Conservation (phyloP, 805 yeast genomes). For the Ogataea populi-albae region DNA sequence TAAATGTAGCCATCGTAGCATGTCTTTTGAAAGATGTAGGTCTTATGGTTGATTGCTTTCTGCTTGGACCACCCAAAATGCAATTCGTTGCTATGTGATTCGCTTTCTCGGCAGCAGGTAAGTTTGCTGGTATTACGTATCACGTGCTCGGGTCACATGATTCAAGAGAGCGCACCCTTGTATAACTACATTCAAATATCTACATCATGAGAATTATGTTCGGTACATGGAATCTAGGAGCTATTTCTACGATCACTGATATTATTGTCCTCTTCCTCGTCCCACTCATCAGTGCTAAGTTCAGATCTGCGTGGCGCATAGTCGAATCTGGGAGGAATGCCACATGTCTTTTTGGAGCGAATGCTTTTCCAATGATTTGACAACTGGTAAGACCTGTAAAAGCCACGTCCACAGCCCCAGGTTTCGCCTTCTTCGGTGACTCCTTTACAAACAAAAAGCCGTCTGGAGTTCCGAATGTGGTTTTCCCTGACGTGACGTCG, state of each 20-base stretch:
- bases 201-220: too few relatives aligned
- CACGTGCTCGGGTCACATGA: too few relatives aligned
- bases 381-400: constrained; percentile 21
- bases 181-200: too few relatives aligned
- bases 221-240: not conserved
- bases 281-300: constrained; percentile 1
- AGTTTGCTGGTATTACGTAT: too few relatives aligned
- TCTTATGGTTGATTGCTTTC: too few relatives aligned
- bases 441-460: constrained; percentile 17
- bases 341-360: constrained; percentile 17
- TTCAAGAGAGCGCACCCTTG: too few relatives aligned
- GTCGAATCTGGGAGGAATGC: constrained; percentile 17
- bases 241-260: not conserved
- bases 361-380: constrained; percentile 22
- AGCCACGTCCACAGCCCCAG: constrained; percentile 22
- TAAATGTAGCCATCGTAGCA: too few relatives aligned
- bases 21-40: too few relatives aligned
- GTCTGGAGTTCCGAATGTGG: constrained; percentile 11
- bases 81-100: too few relatives aligned
- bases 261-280: not conserved
- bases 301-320: constrained; percentile 12
- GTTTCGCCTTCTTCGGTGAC: constrained; percentile 1
- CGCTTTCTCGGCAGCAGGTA: too few relatives aligned
- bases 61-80: too few relatives aligned
- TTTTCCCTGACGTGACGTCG: constrained; percentile 21